phyloP scores from a whole-genome alignment of 1,284 basidiomycete genomes.

The Schizophyllum commune region DNA sequence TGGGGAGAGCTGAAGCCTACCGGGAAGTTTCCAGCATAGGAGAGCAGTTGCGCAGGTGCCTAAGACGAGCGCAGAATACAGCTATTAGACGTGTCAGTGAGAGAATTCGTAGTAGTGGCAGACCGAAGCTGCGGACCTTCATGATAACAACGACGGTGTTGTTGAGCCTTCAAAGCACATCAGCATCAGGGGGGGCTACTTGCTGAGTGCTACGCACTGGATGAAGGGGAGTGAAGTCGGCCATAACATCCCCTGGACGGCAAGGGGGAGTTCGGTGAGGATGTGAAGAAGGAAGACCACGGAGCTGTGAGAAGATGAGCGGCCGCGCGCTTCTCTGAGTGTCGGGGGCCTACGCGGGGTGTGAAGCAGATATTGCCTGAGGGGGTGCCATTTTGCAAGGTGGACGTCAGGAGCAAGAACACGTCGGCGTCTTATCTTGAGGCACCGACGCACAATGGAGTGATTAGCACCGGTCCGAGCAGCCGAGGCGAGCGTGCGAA shows the following conservation, averaged over 20 bases:
- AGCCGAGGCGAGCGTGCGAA: neutral
- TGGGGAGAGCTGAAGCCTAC: constrained; percentile 20
- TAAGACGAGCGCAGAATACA: constrained; percentile 55
- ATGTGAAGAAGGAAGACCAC: constrained; percentile 70
- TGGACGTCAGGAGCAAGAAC: neutral
- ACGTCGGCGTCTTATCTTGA: neutral
- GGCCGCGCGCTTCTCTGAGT: neutral
- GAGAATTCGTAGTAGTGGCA: too few relatives aligned
- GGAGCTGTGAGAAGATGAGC: constrained; percentile 32
- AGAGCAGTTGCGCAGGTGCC: constrained; percentile 52
- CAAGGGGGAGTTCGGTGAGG: constrained; percentile 68
- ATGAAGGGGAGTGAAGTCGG: constrained; percentile 61
- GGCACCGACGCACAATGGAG: too few relatives aligned
- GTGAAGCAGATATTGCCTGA: neutral
- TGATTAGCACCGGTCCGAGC: neutral
- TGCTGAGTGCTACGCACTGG: constrained; percentile 23
- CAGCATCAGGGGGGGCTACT: neutral
- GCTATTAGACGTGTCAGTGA: constrained; percentile 24
- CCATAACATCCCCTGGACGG: constrained; percentile 64
- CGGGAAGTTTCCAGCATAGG: constrained; percentile 60
- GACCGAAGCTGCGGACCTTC: constrained; percentile 60
- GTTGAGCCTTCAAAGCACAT: constrained; percentile 32
- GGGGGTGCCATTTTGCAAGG: neutral
- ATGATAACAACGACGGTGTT: constrained; percentile 71
- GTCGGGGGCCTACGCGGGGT: neutral